Base-by-base conservation (phyloP, 176 grass and related monocot species). In the Cenchrus americanus region DNA sequence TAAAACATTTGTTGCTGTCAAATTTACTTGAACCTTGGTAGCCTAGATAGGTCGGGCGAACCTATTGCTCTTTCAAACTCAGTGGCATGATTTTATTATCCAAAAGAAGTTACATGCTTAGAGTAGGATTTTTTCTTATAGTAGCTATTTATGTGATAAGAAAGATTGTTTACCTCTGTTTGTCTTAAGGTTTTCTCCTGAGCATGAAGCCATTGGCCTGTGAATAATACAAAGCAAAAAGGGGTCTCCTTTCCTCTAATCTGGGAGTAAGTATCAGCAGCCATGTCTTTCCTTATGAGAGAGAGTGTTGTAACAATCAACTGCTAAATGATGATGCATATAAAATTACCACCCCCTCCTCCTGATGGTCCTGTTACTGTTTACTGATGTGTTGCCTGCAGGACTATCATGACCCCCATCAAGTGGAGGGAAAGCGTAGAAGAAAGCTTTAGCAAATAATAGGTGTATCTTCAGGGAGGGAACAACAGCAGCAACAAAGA, bases 151-250 rank as follows among this genome's bases (percentile, higher is more conserved):
- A 62, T 5, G 27, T 70, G 15, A 5, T 34, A 26, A 42, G 58
- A 63, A 63, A 8, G 10, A 26, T 54, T 48, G 22, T 61, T 47
- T 66, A 47, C 22, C 24, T 66, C 0, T 57, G 22, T 32, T 49
- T 49, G 13, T 23, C 50, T 62, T 80, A 66, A 97, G 95, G 88
- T 86, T 94, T 63, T 88, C 92, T 37, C 87, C 92, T 86, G 86
- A 86, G 64, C 90, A 91, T 88, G 92, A 91, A 64, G 86, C 92
- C 48, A 81, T 94, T 75, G 95, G 92, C 32, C 86, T 97, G 88
- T 97, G 92, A n/a, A n/a, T n/a, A n/a, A n/a, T n/a, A n/a, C n/a
- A n/a, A n/a, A n/a, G n/a, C n/a, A n/a, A n/a, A n/a, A n/a, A n/a
- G n/a, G n/a, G 78, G 66, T 72, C 32, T 50, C 17, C 46, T 92